Evolutionary conservation across 345 rosid genomes (phyloP), one percentile per base, ranked within the genome.

Genomic region (Geranium rotundifolium): DNA sequence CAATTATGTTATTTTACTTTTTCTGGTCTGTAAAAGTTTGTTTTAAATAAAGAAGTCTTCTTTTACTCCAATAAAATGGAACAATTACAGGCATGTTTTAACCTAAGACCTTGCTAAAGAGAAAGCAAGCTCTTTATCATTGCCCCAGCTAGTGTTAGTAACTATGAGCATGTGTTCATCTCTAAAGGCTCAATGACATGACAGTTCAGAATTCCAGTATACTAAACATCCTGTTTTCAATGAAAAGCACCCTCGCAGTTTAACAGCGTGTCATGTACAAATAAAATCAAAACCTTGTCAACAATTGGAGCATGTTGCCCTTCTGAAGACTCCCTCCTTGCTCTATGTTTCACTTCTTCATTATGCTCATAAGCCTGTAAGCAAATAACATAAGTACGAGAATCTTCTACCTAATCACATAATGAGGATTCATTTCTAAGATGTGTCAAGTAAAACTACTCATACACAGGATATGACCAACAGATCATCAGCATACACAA

Each of bases 281-380:
- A 63, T 19, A 23, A 52, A 30, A 54, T 54, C 65, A 52, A 69
- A 59, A 93, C 99, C 90, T 82, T 93, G 71, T 90, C 99, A 13
- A 67, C 76, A 59, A 73, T 76, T 10, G 88, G 89, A 59, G 79
- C 81, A 46, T 59, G 81, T 63, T 73, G 74, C 72, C 77, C 83
- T 71, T 84, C 96, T 65, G 81, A 75, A 31, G 81, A 61, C 61
- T 85, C 97, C 75, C 86, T 81, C 80, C 82, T 86, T 72, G 91
- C 80, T 82, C 76, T 81, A 68, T 73, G 80, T 70, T 69, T 89
- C 81, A 75, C 73, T 73, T 85, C 89, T 71, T 90, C 97, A 62
- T 89, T 87, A 75, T 82, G 76, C 67, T 87, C 91, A 41, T 68
- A 59, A 30, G 90, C 80, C 99, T 93, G 78, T 77, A 67, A 69